phyloP scores from a whole-genome alignment of 495 filamentous ascomycete species.

The Stereocaulon alpinum region DNA sequence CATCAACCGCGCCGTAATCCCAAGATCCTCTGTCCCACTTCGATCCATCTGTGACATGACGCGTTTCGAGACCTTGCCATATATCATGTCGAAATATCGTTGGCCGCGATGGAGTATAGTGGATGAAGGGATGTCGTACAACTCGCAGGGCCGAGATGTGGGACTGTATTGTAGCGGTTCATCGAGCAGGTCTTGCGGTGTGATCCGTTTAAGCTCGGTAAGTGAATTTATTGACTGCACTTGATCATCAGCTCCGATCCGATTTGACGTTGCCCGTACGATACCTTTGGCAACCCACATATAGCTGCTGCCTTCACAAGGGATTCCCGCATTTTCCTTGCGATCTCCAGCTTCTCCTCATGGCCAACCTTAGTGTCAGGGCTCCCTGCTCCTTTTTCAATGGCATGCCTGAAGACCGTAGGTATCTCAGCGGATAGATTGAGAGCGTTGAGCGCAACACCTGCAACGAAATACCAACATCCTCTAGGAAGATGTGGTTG shows the following conservation, averaged over 20 bases:
- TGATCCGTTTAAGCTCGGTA: slow-evolving; percentile 36
- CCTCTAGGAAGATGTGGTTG: slow-evolving; percentile 36
- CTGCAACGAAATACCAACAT: slow-evolving; percentile 45
- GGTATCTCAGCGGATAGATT: slow-evolving; percentile 46
- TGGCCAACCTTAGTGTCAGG: slow-evolving; percentile 23
- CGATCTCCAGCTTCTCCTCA: slow-evolving; percentile 35
- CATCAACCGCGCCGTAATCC: slow-evolving; percentile 39
- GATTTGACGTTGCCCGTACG: neutral
- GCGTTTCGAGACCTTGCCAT: slow-evolving; percentile 40
- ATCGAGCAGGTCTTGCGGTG: slow-evolving; percentile 37
- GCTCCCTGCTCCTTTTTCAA: slow-evolving; percentile 21
- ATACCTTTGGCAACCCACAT: slow-evolving; percentile 44
- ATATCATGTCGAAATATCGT: slow-evolving; percentile 40
- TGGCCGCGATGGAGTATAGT: slow-evolving; percentile 38
- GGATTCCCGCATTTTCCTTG: slow-evolving; percentile 42
- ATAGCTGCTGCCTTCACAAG: slow-evolving; percentile 42
- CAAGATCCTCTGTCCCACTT: slow-evolving; percentile 45
- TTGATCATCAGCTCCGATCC: slow-evolving; percentile 8
- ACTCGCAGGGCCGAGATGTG: slow-evolving; percentile 30
- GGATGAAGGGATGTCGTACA: slow-evolving; percentile 28
- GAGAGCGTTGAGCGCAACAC: slow-evolving; percentile 38
- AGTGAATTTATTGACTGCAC: slow-evolving; percentile 44
- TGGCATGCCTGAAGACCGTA: slow-evolving; percentile 36
- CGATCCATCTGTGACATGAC: slow-evolving; percentile 45
- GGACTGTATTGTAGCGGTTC: slow-evolving; percentile 32